A percentile compares a stretch with the other conserved stretches of the same genome.
phyloP scores from a whole-genome alignment of 2,329 filamentous ascomycete species.

The Beauveria medogensis region DNA sequence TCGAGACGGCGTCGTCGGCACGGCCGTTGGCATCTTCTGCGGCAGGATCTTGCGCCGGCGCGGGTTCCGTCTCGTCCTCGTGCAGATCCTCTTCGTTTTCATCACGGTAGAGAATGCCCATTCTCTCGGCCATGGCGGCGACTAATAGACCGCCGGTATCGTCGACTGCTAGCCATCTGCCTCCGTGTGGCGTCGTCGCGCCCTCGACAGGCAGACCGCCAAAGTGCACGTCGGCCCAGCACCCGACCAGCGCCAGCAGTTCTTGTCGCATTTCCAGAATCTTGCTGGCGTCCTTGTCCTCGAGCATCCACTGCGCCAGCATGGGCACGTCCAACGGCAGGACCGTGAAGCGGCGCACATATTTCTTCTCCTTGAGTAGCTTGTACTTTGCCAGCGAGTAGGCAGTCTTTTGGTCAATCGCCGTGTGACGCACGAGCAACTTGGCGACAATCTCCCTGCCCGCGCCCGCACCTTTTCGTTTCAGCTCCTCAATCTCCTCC shows the following conservation, averaged over 20 bases:
- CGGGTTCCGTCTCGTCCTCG: slow-evolving; percentile 6
- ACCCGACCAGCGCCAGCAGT: slow-evolving; percentile 69
- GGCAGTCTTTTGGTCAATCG: slow-evolving; percentile 85
- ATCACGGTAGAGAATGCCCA: slow-evolving; percentile 64
- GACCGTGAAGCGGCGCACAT: slow-evolving; percentile 78
- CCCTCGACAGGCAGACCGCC: slow-evolving; percentile 23
- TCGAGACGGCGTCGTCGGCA: background rate
- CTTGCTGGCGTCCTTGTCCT: slow-evolving; percentile 70
- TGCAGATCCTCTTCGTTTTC: slow-evolving; percentile 17
- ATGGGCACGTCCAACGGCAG: slow-evolving; percentile 73
- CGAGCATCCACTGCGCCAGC: slow-evolving; percentile 67
- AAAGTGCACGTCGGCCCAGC: slow-evolving; percentile 85
- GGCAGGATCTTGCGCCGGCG: background rate
- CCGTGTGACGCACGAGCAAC: slow-evolving; percentile 80
- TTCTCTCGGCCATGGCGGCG: slow-evolving; percentile 78
- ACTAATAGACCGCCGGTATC: slow-evolving; percentile 79
- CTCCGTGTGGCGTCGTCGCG: slow-evolving; percentile 23
- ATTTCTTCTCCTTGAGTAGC: slow-evolving; percentile 87
- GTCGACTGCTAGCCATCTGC: slow-evolving; percentile 73
- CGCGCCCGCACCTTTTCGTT: slow-evolving; percentile 64
- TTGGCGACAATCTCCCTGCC: slow-evolving; percentile 90
- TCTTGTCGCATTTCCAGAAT: slow-evolving; percentile 85
- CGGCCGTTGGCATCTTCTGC: slow-evolving; percentile 13
- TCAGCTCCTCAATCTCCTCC: slow-evolving; percentile 66
- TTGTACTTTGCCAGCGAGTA: slow-evolving; percentile 97